phyloP scores from a whole-genome alignment of 768 basidiomycete species.

The Hortiboletus flavorubellus region DNA sequence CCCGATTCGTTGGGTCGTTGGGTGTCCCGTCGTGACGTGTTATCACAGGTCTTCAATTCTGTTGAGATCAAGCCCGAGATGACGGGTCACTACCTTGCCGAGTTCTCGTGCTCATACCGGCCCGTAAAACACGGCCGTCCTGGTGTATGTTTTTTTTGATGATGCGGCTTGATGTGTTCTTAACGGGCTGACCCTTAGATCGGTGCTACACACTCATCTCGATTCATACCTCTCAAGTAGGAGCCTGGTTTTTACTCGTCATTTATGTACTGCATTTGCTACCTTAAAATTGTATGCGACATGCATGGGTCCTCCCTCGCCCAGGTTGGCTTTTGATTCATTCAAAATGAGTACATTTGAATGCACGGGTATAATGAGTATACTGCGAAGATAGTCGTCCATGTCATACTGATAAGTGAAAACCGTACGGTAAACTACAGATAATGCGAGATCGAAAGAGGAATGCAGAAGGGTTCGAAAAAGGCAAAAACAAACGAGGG shows the following conservation, averaged over 20 bases:
- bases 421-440: slow-evolving; percentile 57
- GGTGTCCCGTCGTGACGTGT: neutral
- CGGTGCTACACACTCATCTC: slow-evolving; percentile 88
- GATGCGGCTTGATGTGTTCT: neutral
- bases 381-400: slow-evolving; percentile 59
- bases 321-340: slow-evolving; percentile 20
- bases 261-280: slow-evolving; percentile 19
- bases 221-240: slow-evolving; percentile 98
- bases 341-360: slow-evolving; percentile 40
- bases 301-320: slow-evolving; percentile 26
- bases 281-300: slow-evolving; percentile 38
- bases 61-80: slow-evolving; percentile 99
- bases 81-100: slow-evolving; percentile 99
- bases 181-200: slow-evolving; percentile 46
- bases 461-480: slow-evolving; percentile 28
- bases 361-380: slow-evolving; percentile 57
- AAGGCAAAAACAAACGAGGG: slow-evolving; percentile 23
- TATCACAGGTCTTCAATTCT: slow-evolving; percentile 77
- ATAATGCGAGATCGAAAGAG: slow-evolving; percentile 46
- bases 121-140: slow-evolving; percentile 99
- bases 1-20: neutral
- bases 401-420: slow-evolving; percentile 50
- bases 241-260: slow-evolving; percentile 23
- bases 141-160: slow-evolving; percentile 65
- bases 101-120: slow-evolving; percentile 96